Evolutionary conservation across 768 basidiomycete species (phyloP), one percentile per base, ranked within the genome.

Genomic region (Coprinopsis marcescibilis): DNA sequence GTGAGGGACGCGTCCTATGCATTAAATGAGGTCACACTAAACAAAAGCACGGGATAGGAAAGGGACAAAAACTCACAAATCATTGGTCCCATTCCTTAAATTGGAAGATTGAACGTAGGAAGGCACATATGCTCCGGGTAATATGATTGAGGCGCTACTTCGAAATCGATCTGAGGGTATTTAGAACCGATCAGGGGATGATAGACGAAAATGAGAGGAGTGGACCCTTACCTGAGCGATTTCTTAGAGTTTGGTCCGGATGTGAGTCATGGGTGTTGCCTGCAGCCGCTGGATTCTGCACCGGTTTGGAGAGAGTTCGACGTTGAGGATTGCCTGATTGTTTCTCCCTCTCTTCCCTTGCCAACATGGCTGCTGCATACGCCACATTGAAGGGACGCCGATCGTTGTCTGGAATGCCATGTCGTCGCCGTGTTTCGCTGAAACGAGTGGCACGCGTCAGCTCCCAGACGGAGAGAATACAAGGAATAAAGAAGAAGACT

Each of bases 321-420:
- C 45, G 29, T 24, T 13, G 11, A 5, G 26, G 12, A 12, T 44
- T 32, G 34, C 21, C 8, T 24, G 41, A n/a, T 8, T 48, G 14
- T 24, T 56, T 60, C 50, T 71, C 72, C 54, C 75, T 67, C 56
- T 84, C 77, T 56, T 78, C 71, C 51, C 77, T 75, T 37, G 74
- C 67, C 45, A 72, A 72, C 51, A 73, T 65, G 30, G 80, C 83
- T 48, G 84, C 85, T 53, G 86, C 77, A 64, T 86, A 88, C n/a
- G 89, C 89, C 52, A 90, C 85, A 61, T 85, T 85, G 72, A 91
- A 91, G 11, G 89, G 86, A 25, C 89, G 75, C 52, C 80, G 73
- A 69, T 91, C 89, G 48, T 71, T 73, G 69, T 91, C 89, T 14
- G 89, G 89, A 50, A 91, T 91, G 37, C 89, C 89, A 58, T 89